A percentile compares a stretch with the other conserved stretches of the same genome.
Evolutionary conservation across 2,329 filamentous ascomycete species (phyloP).

Genomic region (Emmonsiellopsis sp.): DNA sequence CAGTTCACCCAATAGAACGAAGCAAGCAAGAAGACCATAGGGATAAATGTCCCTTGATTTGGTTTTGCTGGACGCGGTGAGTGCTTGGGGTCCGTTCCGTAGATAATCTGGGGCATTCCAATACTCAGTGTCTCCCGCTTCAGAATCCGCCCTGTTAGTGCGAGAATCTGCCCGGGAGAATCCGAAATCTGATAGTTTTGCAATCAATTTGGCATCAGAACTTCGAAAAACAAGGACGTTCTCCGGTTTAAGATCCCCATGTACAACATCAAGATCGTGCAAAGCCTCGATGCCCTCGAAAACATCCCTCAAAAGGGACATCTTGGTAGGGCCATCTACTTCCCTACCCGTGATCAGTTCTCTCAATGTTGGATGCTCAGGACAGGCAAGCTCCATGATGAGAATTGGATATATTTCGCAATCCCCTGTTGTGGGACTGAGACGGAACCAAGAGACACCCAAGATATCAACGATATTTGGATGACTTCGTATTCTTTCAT

Average conservation of each 20-base stretch:
- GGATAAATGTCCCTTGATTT: neutral
- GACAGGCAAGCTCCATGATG: conserved; percentile 3
- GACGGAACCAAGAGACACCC: neutral
- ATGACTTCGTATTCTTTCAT: neutral
- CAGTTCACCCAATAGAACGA: neutral
- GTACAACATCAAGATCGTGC: neutral
- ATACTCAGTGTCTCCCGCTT: neutral
- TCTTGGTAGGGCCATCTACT: neutral
- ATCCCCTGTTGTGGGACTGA: neutral
- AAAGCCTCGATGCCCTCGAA: neutral
- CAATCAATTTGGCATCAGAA: neutral
- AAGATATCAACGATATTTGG: conserved; percentile 1
- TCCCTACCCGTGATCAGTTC: neutral
- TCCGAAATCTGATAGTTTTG: neutral
- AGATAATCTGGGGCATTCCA: conserved; percentile 1
- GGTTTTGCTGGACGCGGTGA: neutral
- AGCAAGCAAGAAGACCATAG: neutral
- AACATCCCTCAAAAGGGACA: neutral
- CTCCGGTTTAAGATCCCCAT: neutral
- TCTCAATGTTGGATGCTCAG: neutral
- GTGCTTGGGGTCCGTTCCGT: neutral
- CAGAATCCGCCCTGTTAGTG: neutral
- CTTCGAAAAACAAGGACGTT: conserved; percentile 1
- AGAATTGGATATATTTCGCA: conserved; percentile 1
- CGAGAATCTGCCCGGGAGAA: neutral